These are phyloP conservation scores for Aspergillus puulaauensis DNA, from an alignment of 2,329 filamentous ascomycete genomes.

Conservation along the genomic window DNA sequence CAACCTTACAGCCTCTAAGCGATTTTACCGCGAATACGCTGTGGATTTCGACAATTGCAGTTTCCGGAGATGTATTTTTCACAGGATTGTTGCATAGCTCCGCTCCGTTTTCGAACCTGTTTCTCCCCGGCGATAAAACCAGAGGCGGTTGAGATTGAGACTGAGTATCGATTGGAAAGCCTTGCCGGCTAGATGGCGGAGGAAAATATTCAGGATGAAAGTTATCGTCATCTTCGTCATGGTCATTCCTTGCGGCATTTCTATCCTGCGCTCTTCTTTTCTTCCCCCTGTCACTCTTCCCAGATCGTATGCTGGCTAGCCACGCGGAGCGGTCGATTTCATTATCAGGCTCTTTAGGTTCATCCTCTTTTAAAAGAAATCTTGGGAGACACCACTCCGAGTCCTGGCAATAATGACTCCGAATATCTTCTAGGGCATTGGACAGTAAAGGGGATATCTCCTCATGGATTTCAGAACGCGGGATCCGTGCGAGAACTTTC, in stretches of 20 bases:
- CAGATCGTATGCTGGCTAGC: not conserved
- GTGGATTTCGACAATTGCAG: slow-evolving; percentile 11
- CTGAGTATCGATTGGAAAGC: not conserved
- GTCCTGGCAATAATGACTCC: slow-evolving; percentile 8
- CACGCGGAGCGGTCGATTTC: not conserved
- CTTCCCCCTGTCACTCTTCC: slow-evolving; percentile 9
- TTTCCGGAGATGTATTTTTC: slow-evolving; percentile 7
- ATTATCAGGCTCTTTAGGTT: not conserved
- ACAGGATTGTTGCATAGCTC: not conserved
- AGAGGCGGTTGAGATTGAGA: not conserved
- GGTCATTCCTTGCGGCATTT: not conserved
- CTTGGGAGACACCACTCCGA: slow-evolving; percentile 37
- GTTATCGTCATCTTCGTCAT: not conserved
- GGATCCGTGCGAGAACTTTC: slow-evolving; percentile 39
- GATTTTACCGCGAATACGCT: slow-evolving; percentile 12
- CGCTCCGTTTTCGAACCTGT: not conserved
- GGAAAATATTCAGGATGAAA: not conserved
- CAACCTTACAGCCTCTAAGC: not conserved
- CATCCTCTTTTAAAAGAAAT: not conserved
- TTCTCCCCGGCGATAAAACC: slow-evolving; percentile 1
- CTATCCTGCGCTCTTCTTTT: not conserved
- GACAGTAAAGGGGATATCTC: slow-evolving; percentile 34
- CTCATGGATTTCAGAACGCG: slow-evolving; percentile 26
- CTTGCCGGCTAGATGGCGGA: not conserved
- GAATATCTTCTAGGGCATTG: slow-evolving; percentile 39